Evolutionary conservation across 805 yeast species (phyloP).

Genomic region (Maudiozyma serrabonitensis): DNA sequence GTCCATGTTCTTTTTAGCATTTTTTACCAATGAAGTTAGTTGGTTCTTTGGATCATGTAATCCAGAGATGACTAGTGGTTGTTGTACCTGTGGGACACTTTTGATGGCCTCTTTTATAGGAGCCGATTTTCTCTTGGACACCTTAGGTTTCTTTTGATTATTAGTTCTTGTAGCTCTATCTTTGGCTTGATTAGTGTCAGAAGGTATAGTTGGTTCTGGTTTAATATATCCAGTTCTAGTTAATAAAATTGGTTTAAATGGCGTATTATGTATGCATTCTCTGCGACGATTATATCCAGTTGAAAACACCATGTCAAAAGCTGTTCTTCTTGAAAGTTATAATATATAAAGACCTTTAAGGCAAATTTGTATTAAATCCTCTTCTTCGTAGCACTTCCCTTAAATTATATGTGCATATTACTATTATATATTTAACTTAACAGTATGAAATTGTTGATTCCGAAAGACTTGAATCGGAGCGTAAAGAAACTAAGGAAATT

Average conservation of each 20-base stretch:
- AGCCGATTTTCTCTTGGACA: neutral
- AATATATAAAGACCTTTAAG: too few species aligned
- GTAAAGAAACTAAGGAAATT: too few species aligned
- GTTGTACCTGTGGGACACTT: neutral
- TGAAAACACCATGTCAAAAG: slow-evolving; percentile 1
- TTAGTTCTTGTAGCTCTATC: neutral
- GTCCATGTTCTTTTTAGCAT: slow-evolving; percentile 13
- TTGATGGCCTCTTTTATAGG: neutral
- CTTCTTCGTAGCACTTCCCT: too few species aligned
- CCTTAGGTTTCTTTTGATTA: neutral
- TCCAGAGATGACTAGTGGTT: slow-evolving; percentile 7
- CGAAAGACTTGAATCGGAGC: too few species aligned
- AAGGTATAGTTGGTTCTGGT: neutral
- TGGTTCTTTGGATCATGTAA: slow-evolving; percentile 15
- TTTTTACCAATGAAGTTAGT: slow-evolving; percentile 13
- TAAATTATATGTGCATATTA: too few species aligned
- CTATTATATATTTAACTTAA: too few species aligned
- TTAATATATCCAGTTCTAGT: neutral
- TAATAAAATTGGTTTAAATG: neutral
- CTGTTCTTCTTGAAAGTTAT: too few species aligned
- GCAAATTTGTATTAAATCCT: too few species aligned
- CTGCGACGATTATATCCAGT: slow-evolving; percentile 5
- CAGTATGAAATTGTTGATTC: too few species aligned
- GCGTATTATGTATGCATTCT: neutral
- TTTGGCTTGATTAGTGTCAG: neutral